Evolutionary conservation across 2,329 filamentous ascomycete species (phyloP).

Genomic region (Aquanectria penicillioides): DNA sequence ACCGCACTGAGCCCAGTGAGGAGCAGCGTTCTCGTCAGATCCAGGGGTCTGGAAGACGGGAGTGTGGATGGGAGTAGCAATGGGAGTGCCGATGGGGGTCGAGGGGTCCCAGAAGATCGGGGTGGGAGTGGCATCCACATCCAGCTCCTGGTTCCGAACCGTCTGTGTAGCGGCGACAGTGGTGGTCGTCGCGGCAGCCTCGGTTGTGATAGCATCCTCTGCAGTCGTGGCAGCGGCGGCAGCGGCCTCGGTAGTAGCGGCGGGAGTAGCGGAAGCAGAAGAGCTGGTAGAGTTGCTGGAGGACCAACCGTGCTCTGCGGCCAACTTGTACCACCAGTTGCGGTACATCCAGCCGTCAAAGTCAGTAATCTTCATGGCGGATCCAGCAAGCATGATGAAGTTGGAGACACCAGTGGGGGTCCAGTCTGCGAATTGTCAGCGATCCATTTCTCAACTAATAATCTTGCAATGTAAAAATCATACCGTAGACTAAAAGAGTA

Average conservation of each 20-base stretch:
- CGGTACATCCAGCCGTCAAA: conserved; percentile 60
- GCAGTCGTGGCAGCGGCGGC: not conserved
- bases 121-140: not conserved
- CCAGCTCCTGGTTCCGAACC: not conserved
- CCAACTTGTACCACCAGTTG: conserved; percentile 55
- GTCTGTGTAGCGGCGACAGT: not conserved
- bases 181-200: not conserved
- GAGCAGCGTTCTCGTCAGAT: not conserved
- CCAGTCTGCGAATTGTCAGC: conserved; percentile 49
- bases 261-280: not conserved
- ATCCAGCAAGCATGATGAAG: conserved; percentile 58
- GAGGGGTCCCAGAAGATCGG: not conserved
- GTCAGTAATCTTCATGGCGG: conserved; percentile 53
- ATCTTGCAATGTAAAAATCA: not conserved
- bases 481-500: conserved; percentile 31
- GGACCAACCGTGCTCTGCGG: conserved; percentile 39
- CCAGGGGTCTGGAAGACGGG: not conserved
- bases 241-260: not conserved
- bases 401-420: conserved; percentile 51
- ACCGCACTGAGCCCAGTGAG: conserved; percentile 33
- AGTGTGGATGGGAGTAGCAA: not conserved
- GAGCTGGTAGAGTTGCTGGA: not conserved
- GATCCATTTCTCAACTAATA: not conserved
- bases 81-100: conserved; percentile 1
- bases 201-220: not conserved